These are phyloP conservation scores for Ceriops zippeliana DNA, from an alignment of 345 rosid genomes.

Conservation along the genomic window DNA sequence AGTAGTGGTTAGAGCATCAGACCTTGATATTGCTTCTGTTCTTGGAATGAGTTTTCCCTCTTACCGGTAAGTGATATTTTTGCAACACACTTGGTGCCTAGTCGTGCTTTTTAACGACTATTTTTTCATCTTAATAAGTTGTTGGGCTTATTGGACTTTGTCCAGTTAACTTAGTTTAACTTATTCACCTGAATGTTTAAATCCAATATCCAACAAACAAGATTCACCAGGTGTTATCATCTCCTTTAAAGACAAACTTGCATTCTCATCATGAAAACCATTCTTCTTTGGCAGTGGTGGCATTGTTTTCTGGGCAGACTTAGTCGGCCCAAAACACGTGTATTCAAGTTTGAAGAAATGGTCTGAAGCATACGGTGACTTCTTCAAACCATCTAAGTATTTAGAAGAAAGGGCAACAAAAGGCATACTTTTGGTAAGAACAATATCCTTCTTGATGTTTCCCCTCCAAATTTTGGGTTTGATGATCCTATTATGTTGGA, in stretches of 20 bases:
- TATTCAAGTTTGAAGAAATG: constrained; percentile 66
- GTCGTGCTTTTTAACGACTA: background rate
- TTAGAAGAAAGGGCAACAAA: constrained; percentile 80
- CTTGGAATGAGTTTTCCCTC: constrained; percentile 99
- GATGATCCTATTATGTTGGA: background rate
- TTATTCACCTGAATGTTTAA: too few relatives aligned
- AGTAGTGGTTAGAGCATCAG: constrained; percentile 75
- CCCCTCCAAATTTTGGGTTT: background rate
- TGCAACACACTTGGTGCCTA: background rate
- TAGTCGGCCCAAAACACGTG: constrained; percentile 56
- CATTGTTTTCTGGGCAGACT: constrained; percentile 86
- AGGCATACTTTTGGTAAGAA: constrained; percentile 69
- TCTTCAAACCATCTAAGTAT: constrained; percentile 72
- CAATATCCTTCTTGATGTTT: background rate
- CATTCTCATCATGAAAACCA: background rate
- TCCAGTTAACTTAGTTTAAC: too few relatives aligned
- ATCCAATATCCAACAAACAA: too few relatives aligned
- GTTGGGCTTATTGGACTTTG: too few relatives aligned
- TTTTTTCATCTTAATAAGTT: background rate
- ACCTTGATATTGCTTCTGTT: constrained; percentile 85
- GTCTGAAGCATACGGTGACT: constrained; percentile 60
- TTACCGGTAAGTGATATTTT: constrained; percentile 56
- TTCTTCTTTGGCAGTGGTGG: constrained; percentile 63
- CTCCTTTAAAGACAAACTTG: too few relatives aligned
- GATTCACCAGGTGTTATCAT: too few relatives aligned